phyloP scores from a whole-genome alignment of 78 protist genomes.

The Pigoraptor vietnamica region DNA sequence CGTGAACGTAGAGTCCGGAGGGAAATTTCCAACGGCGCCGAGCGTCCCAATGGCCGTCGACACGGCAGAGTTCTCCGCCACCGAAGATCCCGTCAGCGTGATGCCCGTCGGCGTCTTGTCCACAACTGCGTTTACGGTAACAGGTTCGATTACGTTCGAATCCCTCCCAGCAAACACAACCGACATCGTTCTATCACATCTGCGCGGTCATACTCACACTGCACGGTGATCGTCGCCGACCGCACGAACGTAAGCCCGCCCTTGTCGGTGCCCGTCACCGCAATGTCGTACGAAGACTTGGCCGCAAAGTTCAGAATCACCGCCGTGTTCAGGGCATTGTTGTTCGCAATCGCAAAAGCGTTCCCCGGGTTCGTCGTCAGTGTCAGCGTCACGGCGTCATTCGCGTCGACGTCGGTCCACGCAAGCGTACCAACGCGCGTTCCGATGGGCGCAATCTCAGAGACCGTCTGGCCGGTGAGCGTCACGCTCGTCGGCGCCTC shows the following conservation, averaged over 20 bases:
- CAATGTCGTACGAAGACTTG: neutral
- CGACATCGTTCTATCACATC: neutral
- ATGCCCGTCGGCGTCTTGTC: neutral
- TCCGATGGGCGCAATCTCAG: neutral
- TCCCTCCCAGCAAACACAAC: neutral
- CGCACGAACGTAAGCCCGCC: neutral
- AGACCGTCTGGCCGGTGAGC: neutral
- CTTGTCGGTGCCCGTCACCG: neutral
- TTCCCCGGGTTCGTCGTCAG: neutral
- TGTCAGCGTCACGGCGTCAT: neutral
- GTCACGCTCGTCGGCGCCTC: neutral
- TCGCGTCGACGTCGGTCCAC: neutral
- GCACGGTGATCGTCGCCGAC: neutral
- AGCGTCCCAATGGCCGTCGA: neutral
- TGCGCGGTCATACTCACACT: neutral
- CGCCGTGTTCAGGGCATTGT: neutral
- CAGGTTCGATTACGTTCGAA: neutral
- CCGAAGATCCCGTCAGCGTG: neutral
- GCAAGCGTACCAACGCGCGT: neutral
- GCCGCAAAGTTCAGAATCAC: neutral
- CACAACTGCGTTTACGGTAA: neutral
- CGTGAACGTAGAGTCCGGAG: neutral
- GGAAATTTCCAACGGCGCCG: neutral
- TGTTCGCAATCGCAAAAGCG: neutral
- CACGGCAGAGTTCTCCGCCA: neutral